Evolutionary conservation across 139 green algal genomes (phyloP), one percentile per base, ranked within the genome.

Genomic region (Trebouxia sp.): DNA sequence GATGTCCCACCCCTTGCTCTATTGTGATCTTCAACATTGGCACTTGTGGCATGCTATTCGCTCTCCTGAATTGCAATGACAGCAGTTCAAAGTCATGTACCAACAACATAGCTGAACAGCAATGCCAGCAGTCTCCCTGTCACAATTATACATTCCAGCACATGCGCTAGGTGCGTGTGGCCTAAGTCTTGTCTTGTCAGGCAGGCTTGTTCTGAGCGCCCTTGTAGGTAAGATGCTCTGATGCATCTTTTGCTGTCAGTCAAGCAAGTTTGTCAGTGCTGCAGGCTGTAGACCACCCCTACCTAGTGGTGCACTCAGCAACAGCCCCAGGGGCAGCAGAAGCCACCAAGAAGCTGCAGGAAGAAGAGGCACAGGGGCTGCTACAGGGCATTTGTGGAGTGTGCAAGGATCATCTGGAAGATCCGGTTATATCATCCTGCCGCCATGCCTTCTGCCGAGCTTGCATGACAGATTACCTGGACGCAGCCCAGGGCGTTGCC

Each of bases 281-380:
- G 53, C 91, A 96, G 87, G 91, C 93, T 5, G 93, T 97, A 42
- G 85, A 94, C 85, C 94, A 98, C 83, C 94, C 94, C 5, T 98
- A 97, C 86, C 89, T 98, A 43, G 94, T 98, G 30, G 86, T 96
- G 8, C 85, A 96, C 84, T 94, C 89, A 6, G 69, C 83, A 17
- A 89, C 88, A 10, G 80, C 78, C 38, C 80, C 69, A 28, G 65
- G 53, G 9, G 58, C 79, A 30, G 65, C 48, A 65, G 79, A 43
- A 78, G 76, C 55, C 43, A 37, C 56, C 30, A 37, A 38, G 24
- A 77, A 53, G 69, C 69, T 77, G 55, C 76, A 82, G 81, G 75
- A 75, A 41, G 58, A 77, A 48, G 26, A 42, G 47, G 43, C 47
- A 66, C 6, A 55, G 17, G 42, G 28, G 0, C 72, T 47, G 43